Evolutionary conservation across 2,329 filamentous ascomycete species (phyloP), one percentile per base, ranked within the genome.

Genomic region (Ilyonectria mors-panacis): DNA sequence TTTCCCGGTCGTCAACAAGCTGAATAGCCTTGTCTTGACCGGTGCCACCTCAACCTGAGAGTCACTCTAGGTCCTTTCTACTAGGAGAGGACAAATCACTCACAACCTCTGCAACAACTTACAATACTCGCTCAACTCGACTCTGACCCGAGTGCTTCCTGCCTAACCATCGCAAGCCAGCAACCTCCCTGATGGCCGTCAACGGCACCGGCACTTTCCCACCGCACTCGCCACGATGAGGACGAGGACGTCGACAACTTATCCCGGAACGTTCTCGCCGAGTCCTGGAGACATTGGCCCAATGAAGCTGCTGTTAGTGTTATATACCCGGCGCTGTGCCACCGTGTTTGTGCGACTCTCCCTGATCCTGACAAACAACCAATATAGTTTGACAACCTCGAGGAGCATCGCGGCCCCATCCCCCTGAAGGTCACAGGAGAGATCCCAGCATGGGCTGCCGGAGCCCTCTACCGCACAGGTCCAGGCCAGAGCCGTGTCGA

Each of bases 381-480:
- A 2, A 56, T 13, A 17, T 8, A 94, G 91, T 94, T 94, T 73
- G 87, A 93, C 63, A 88, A 86, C 19, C 83, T 91, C 47, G 88
- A 88, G 13, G 91, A 94, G 73, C 87, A 93, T 70, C 86, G 85
- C 4, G 86, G 87, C 0, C 92, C 93, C 0, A 81, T 94, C 4
- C 83, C 90, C 55, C 85, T 95, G 13, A 74, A 76, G 0, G 85
- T 95, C 6, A 84, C 83, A 42, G 94, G 94, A 12, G 78, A 79
- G 0, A 94, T 96, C 57, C 94, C 94, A 1, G 65, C 83, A 1
- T 95, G 92, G 84, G 89, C 89, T 4, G 89, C 92, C 2, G 94
- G 94, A 1, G 85, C 87, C 1, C 84, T 96, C 1, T 95, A 91
- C 78, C 87, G 93, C 26, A 94, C 92, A 0, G 93, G 94, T 0